Evolutionary conservation across 208 protist species (phyloP), one percentile per base, ranked within the genome.

Genomic region (Crithidia expoeki): DNA sequence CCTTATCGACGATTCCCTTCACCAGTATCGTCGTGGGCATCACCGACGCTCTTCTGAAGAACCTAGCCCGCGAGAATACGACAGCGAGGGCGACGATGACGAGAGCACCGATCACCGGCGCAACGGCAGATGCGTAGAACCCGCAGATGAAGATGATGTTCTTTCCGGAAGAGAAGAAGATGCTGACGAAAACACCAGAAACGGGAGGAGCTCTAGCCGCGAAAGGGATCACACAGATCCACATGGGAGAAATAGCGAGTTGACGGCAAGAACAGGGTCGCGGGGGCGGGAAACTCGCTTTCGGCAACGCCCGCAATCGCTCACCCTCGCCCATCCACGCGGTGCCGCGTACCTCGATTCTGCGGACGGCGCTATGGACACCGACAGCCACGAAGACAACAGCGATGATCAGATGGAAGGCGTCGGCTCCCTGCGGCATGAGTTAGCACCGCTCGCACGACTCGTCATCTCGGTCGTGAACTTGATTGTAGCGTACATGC

Each of bases 361-460:
- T 1, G 34, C 7, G n/a, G 33, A 44, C 6, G 56, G 7, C 6
- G 3, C 1, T 23, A 4, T 42, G 30, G 21, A 38, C 30, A n/a
- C 3, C 23, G 23, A 42, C 17, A 25, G 33, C 36, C 32, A 47
- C 30, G 28, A 55, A 1, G 59, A 38, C 27, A 42, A 17, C 51
- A 44, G 25, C 66, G 16, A 11, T 14, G n/a, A 34, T 53, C 38
- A 44, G 38, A 28, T 19, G 3, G 49, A 34, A 2, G 47, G 33
- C 2, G 61, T 60, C 19, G 49, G 46, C 17, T 58, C 38, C 25
- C 34, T 57, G 25, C 64, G 19, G 52, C 33, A 17, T 34, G 64
- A 70, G 64, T n/a, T 72, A 42, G 56, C 72, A 33, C 60, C 58
- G 46, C 64, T 77, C 30, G 50, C 52, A 3, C 65, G 72, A 19